Percentiles rank a stretch among this genome's conserved stretches.
phyloP scores from a whole-genome alignment of 441 rosid species.

The Theobroma grandiflorum region DNA sequence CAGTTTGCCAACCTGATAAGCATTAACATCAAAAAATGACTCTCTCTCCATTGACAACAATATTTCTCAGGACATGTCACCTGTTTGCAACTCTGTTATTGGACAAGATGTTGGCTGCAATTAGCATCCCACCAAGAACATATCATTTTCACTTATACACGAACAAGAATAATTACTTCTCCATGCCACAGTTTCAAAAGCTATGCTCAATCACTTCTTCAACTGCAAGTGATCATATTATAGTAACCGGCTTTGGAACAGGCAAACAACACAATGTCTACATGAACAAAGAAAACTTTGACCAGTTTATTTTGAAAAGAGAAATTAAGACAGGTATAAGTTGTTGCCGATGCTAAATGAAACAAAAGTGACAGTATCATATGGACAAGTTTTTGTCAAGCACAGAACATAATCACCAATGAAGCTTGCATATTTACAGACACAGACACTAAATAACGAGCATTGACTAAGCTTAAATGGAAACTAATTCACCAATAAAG shows the following conservation, averaged over 20 bases:
- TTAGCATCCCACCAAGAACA: background rate
- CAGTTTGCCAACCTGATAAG: background rate
- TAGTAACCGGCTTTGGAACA: background rate
- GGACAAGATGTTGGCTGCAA: background rate
- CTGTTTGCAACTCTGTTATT: no score
- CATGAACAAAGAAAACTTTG: background rate
- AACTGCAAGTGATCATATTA: background rate
- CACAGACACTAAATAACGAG: background rate
- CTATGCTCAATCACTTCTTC: background rate
- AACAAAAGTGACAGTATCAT: slow-evolving; percentile 2
- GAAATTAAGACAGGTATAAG: background rate
- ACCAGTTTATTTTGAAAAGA: background rate
- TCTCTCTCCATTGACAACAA: no score
- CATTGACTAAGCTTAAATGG: slow-evolving; percentile 6
- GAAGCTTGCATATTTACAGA: slow-evolving; percentile 38
- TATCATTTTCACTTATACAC: background rate
- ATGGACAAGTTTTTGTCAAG: slow-evolving; percentile 24
- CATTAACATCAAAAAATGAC: background rate
- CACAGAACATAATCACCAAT: slow-evolving; percentile 13
- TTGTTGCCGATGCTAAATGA: slow-evolving; percentile 2
- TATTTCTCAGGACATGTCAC: no score
- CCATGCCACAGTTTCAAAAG: background rate
- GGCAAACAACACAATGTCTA: background rate
- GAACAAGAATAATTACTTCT: background rate
- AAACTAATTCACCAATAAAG: slow-evolving; percentile 51